Evolutionary conservation across 169 alveolate genomes (phyloP).

Genomic region (Neospora caninum): DNA sequence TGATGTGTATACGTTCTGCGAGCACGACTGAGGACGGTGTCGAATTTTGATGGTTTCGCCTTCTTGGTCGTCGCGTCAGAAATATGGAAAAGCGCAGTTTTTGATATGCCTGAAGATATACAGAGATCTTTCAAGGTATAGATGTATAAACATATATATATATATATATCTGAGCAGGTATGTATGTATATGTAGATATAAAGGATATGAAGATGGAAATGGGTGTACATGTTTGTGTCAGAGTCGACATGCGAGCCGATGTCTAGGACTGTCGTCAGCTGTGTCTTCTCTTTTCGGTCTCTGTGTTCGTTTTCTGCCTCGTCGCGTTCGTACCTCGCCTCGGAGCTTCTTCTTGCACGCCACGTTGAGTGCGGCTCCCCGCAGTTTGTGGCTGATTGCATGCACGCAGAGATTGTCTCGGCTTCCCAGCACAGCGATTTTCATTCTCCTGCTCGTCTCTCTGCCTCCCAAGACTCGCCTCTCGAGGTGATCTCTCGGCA

Average conservation of each 20-base stretch:
- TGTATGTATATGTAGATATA: not conserved
- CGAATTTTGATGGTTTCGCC: too few species aligned
- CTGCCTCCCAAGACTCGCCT: not conserved
- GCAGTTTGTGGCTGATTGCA: not conserved
- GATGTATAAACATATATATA: not conserved
- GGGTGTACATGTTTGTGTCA: too few species aligned
- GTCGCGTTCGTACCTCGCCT: not conserved
- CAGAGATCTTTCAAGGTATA: too few species aligned
- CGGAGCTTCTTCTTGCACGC: slow-evolving; percentile 26
- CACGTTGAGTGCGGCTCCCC: slow-evolving; percentile 13
- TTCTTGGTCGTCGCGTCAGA: too few species aligned
- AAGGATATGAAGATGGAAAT: not conserved
- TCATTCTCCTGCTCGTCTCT: not conserved
- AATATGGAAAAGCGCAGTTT: too few species aligned
- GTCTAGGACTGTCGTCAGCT: too few species aligned
- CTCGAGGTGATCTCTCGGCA: not conserved
- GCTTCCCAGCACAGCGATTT: not conserved
- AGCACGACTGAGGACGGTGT: too few species aligned
- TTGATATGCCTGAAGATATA: too few species aligned
- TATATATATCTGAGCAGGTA: not conserved
- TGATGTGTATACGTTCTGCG: not conserved
- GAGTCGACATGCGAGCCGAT: too few species aligned
- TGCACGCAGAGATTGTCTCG: slow-evolving; percentile 33
- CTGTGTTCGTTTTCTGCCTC: too few species aligned
- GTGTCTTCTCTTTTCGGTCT: too few species aligned